A percentile compares a stretch with the other conserved stretches of the same genome.
Evolutionary conservation across 176 grass and related monocot species (phyloP).

Genomic region (Otatea glauca): DNA sequence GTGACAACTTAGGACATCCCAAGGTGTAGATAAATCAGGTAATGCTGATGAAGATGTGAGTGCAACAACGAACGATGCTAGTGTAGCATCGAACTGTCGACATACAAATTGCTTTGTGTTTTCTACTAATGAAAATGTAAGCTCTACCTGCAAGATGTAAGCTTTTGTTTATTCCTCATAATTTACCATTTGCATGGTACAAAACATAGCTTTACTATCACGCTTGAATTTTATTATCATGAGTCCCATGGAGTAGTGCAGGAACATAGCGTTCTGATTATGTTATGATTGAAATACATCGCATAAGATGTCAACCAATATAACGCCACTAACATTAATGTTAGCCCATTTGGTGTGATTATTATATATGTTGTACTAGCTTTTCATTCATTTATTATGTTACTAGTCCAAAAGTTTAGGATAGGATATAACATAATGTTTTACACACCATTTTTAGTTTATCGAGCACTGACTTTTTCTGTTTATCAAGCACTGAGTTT

Average conservation of each 20-base stretch:
- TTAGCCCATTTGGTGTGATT: not conserved
- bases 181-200: constrained; percentile 2
- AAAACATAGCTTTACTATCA: constrained; percentile 1
- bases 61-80: no score
- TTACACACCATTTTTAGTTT: constrained; percentile 12
- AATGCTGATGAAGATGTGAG: constrained; percentile 40
- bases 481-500: not conserved
- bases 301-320: not conserved
- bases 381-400: not conserved
- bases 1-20: constrained; percentile 33
- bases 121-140: constrained; percentile 64
- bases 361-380: not conserved
- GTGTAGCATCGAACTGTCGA: constrained; percentile 44
- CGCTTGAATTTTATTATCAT: constrained; percentile 24
- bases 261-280: constrained; percentile 16
- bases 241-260: constrained; percentile 26
- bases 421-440: constrained; percentile 12
- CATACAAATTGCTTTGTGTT: constrained; percentile 49
- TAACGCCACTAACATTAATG: constrained; percentile 1
- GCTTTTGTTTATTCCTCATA: constrained; percentile 29
- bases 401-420: constrained; percentile 23
- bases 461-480: constrained; percentile 12
- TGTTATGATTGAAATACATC: constrained; percentile 10
- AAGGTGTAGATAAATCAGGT: constrained; percentile 47
- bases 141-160: constrained; percentile 29